Base-by-base conservation (phyloP, 2,329 filamentous ascomycete species). In the Fusarium heterosporum region DNA sequence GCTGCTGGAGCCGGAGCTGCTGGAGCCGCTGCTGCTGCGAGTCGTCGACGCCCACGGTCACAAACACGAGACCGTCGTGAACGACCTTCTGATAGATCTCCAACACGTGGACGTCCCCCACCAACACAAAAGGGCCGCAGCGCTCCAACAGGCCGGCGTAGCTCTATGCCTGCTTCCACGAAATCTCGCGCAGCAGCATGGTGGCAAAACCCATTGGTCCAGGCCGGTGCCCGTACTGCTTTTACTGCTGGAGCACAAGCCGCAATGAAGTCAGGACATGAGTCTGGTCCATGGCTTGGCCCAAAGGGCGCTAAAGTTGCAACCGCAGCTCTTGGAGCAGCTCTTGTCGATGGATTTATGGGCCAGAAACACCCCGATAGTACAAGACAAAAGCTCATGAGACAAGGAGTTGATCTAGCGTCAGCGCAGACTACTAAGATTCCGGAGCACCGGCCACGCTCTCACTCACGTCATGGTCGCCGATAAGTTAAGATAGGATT, bases 261-360 rank as follows among this genome's bases (percentile, higher is more conserved):
- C 4, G 81, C 81, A 10, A 81, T 83, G 75, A 78, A 81, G 46
- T 76, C 81, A 46, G 80, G 81, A 47, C 77, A 80, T 43, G 80
- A 83, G 16, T 76, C 78, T 2, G 80, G 82, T 4, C 74, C 78
- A 2, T 85, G 83, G 83, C 73, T 82, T 6, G 82, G 83, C 0
- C 73, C 80, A 12, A 85, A 85, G 64, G 83, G 82, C 7, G 80
- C 80, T 42, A 82, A 82, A 51, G 75, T 85, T 4, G 83, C 81
- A 2, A 82, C 82, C 3, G 82, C 82, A 3, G 83, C 83, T 3
- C 60, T 85, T 2, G 82, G 82, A 17, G 83, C 83, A 2, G 83
- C 82, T 1, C 72, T 84, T 17, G 78, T 83, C 38, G 82, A 84
- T 57, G 81, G 82, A 0, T 79, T 84, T 30, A 77, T 82, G 45